Conservation (phyloP, 108 stramenopile genomes). For the Bacterosira constricta region DNA sequence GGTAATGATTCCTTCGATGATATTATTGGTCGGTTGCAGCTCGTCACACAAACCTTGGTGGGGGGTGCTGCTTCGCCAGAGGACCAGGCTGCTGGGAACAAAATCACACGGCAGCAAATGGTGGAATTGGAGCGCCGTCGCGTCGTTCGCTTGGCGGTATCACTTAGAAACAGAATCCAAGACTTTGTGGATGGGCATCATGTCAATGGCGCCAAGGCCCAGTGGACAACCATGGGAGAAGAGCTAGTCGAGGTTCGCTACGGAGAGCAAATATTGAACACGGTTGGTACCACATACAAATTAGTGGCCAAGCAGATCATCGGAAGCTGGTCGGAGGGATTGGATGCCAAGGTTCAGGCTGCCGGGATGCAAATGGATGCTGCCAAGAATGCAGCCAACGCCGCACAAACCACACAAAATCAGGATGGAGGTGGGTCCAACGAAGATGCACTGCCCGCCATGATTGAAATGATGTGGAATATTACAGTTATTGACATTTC, state of each 20-base stretch:
- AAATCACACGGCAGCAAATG: conserved; percentile 6
- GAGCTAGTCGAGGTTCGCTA: conserved; percentile 44
- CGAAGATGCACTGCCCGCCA: conserved; percentile 27
- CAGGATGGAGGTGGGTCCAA: background rate
- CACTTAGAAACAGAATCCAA: conserved; percentile 22
- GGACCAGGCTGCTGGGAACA: background rate
- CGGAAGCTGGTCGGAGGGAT: conserved; percentile 32
- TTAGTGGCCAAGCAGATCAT: conserved; percentile 27
- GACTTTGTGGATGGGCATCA: conserved; percentile 26
- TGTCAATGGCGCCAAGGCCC: conserved; percentile 8
- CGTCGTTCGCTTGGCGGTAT: conserved; percentile 27
- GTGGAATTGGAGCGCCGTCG: conserved; percentile 37
- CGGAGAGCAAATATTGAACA: conserved; percentile 40
- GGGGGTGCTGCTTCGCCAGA: conserved; percentile 29
- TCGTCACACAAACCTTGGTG: conserved; percentile 37
- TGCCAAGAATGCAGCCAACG: conserved; percentile 9
- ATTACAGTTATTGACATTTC: conserved; percentile 45
- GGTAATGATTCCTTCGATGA: conserved; percentile 34
- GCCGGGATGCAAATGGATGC: conserved; percentile 17
- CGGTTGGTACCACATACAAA: conserved; percentile 33
- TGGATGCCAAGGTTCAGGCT: conserved; percentile 35
- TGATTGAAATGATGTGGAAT: conserved; percentile 47
- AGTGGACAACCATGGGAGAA: conserved; percentile 35
- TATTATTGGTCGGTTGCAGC: conserved; percentile 26
- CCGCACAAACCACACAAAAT: conserved; percentile 6